phyloP scores from a whole-genome alignment of 192 early-diverging fungal genomes.

The Entomortierella chlamydospora region DNA sequence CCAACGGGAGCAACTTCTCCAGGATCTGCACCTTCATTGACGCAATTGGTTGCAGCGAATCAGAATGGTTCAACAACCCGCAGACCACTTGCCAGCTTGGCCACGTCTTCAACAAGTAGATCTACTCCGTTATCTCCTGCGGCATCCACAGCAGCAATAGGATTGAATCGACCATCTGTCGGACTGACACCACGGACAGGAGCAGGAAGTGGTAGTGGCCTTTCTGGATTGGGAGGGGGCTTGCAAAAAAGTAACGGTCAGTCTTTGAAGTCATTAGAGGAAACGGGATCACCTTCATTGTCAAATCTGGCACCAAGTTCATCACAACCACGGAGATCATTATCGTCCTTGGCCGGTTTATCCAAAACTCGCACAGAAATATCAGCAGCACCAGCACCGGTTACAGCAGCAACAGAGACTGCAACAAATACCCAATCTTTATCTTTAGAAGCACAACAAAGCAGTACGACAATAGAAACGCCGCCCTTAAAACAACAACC shows the following conservation, averaged over 20 bases:
- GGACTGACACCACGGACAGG: slow-evolving; percentile 13
- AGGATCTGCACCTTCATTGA: slow-evolving; percentile 11
- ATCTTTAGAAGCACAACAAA: too few relatives aligned
- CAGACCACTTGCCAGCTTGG: slow-evolving; percentile 10
- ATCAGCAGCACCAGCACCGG: background rate
- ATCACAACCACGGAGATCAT: background rate
- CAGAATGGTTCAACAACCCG: background rate
- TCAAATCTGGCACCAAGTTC: background rate
- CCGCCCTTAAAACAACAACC: too few relatives aligned
- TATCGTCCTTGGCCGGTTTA: background rate
- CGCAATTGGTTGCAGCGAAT: slow-evolving; percentile 1
- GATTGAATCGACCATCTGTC: background rate
- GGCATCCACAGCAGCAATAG: background rate
- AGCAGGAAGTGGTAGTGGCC: background rate
- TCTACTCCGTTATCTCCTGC: background rate
- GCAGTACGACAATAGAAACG: too few relatives aligned
- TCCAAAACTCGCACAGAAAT: background rate
- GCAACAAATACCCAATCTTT: too few relatives aligned
- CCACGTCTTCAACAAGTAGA: background rate
- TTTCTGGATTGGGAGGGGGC: background rate
- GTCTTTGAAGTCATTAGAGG: background rate
- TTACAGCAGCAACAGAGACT: too few relatives aligned
- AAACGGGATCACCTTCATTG: background rate
- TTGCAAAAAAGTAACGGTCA: background rate
- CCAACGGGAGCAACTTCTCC: background rate